These are phyloP conservation scores for Sporothrix phasma DNA, from an alignment of 2,329 filamentous ascomycete species.

Conservation along the genomic window DNA sequence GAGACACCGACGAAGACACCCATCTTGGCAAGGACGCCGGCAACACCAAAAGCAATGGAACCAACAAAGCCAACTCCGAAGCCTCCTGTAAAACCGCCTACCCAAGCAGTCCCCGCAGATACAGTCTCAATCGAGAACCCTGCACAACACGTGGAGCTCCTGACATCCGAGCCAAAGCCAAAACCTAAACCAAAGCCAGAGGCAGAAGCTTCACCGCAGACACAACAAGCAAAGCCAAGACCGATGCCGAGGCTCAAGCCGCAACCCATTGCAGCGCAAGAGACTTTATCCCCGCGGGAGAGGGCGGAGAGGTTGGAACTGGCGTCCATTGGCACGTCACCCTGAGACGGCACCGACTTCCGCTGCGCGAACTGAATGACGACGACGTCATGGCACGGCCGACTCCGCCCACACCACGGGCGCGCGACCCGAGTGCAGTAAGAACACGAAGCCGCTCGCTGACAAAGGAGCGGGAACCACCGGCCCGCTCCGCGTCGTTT, in stretches of 20 bases:
- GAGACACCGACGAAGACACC: neutral
- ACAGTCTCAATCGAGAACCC: no score
- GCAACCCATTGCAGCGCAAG: neutral
- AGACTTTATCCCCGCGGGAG: neutral
- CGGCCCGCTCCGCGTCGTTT: neutral
- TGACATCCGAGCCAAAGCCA: neutral
- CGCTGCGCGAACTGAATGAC: conserved; percentile 7
- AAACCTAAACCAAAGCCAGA: neutral
- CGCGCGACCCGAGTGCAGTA: neutral
- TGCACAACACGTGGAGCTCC: neutral
- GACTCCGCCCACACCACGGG: neutral
- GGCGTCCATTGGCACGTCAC: neutral
- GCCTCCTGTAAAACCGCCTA: neutral
- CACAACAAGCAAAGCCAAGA: neutral
- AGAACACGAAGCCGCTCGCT: neutral
- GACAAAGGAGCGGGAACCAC: neutral
- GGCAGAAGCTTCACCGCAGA: neutral
- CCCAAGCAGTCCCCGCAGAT: neutral
- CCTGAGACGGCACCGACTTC: neutral
- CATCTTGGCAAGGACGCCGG: neutral
- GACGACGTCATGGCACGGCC: conserved; percentile 7
- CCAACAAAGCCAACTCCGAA: neutral
- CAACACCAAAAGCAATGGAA: neutral
- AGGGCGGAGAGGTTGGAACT: neutral
- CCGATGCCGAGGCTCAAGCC: neutral